phyloP scores from a whole-genome alignment of 2,329 filamentous ascomycete species.

The Bimuria novae-zelandiae region DNA sequence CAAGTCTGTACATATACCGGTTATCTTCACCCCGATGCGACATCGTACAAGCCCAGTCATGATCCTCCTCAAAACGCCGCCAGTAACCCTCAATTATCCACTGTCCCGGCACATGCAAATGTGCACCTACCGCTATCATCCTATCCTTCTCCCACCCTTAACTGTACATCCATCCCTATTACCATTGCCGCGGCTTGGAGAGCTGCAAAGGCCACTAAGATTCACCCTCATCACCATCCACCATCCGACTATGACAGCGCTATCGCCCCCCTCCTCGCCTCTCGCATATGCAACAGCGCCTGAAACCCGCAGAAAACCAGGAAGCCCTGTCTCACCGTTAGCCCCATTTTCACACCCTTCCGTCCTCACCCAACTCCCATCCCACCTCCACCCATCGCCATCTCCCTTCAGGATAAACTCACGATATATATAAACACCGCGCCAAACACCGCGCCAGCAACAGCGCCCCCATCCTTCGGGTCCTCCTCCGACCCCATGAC shows the following conservation, averaged over 20 bases:
- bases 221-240: not conserved
- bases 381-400: too few relatives aligned
- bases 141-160: not conserved
- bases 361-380: not conserved
- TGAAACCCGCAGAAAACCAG: constrained; percentile 90
- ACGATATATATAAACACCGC: constrained; percentile 89
- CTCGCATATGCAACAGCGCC: constrained; percentile 81
- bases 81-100: too few relatives aligned
- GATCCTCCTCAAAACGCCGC: too few relatives aligned
- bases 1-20: not conserved
- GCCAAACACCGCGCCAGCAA: constrained; percentile 83
- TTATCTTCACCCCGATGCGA: not conserved
- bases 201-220: too few relatives aligned
- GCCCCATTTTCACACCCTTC: constrained; percentile 4
- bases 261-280: constrained; percentile 83
- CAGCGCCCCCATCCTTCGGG: constrained; percentile 73
- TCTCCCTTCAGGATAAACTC: too few relatives aligned
- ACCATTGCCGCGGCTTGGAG: not conserved
- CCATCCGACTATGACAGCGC: constrained; percentile 60
- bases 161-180: not conserved
- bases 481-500: constrained; percentile 76
- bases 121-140: not conserved
- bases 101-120: not conserved
- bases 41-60: not conserved
- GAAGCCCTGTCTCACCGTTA: constrained; percentile 64